A percentile compares a stretch with the other conserved stretches of the same genome.
Evolutionary conservation across 2,329 filamentous ascomycete genomes (phyloP).

Genomic region (Xylaria sp.): DNA sequence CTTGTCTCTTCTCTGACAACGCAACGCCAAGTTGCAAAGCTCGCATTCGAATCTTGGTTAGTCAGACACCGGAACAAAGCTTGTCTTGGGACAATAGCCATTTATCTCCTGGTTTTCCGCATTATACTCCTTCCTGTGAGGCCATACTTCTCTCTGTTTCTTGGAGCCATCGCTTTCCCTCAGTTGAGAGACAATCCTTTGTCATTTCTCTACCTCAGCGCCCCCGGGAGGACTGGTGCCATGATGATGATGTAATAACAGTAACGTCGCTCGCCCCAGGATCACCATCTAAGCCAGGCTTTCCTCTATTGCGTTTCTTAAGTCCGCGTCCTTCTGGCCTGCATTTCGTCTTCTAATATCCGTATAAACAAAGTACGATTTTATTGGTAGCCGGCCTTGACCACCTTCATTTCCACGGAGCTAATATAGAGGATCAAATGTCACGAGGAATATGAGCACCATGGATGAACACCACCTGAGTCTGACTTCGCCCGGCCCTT

Average conservation of each 20-base stretch:
- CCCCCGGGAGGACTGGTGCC: constrained; percentile 5
- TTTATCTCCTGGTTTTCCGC: background rate
- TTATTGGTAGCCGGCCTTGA: background rate
- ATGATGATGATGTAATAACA: constrained; percentile 27
- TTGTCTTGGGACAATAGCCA: constrained; percentile 7
- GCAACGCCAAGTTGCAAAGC: background rate
- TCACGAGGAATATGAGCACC: constrained; percentile 5
- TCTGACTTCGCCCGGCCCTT: constrained; percentile 39
- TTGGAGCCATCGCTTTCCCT: background rate
- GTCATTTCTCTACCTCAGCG: background rate
- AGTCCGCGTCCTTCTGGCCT: background rate
- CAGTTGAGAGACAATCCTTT: constrained; percentile 17
- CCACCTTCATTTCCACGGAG: background rate
- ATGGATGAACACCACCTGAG: constrained; percentile 41
- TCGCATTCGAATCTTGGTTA: constrained; percentile 17
- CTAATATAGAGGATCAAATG: constrained; percentile 20
- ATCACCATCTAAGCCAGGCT: constrained; percentile 1
- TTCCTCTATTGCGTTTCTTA: constrained; percentile 12
- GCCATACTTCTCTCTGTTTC: background rate
- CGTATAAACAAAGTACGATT: background rate
- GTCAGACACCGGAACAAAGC: constrained; percentile 6
- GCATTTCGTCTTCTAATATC: background rate
- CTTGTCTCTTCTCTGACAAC: background rate
- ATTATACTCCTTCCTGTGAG: background rate
- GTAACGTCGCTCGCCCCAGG: background rate